Evolutionary conservation across 352 stramenopile species (phyloP).

Genomic region (Aphanomyces stellatus): DNA sequence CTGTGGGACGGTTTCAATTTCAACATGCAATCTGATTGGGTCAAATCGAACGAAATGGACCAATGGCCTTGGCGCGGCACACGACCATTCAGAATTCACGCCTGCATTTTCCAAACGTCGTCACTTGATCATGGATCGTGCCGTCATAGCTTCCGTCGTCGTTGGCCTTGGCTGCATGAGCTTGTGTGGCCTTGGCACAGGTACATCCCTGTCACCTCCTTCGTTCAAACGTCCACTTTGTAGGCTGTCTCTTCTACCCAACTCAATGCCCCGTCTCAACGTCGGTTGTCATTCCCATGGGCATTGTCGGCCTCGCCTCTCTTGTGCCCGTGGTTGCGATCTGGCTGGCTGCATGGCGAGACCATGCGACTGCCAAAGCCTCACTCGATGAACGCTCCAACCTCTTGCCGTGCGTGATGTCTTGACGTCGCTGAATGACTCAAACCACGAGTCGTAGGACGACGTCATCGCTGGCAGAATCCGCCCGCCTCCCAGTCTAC

Average conservation of each 20-base stretch:
- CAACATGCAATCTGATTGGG: too few relatives aligned
- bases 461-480: background rate
- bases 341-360: slow-evolving; percentile 30
- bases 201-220: background rate
- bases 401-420: background rate
- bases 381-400: slow-evolving; percentile 35
- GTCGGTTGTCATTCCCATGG: slow-evolving; percentile 21
- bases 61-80: too few relatives aligned
- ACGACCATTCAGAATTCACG: too few relatives aligned
- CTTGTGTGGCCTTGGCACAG: background rate
- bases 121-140: background rate
- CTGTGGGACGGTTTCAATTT: too few relatives aligned
- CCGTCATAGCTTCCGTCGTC: background rate
- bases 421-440: background rate
- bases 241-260: background rate
- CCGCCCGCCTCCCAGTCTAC: slow-evolving; percentile 44
- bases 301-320: slow-evolving; percentile 45
- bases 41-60: too few relatives aligned
- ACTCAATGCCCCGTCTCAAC: background rate
- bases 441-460: background rate
- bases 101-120: too few relatives aligned
- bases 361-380: slow-evolving; percentile 20
- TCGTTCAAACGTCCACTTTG: background rate
- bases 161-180: background rate
- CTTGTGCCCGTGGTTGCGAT: slow-evolving; percentile 34